Evolutionary conservation across 495 filamentous ascomycete genomes (phyloP), one percentile per base, ranked within the genome.

Genomic region (Xylaria castorea): DNA sequence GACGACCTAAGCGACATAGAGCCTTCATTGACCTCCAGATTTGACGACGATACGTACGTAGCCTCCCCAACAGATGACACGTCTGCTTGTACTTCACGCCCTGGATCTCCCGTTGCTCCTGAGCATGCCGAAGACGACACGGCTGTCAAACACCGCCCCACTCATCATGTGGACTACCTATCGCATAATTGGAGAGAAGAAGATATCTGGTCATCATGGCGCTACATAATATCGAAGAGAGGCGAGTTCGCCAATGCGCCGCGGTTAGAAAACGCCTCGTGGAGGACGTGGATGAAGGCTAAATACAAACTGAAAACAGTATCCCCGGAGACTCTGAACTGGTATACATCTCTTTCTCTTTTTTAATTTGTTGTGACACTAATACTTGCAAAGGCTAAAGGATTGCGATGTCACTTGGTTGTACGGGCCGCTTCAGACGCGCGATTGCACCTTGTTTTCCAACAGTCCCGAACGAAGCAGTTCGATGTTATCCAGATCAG

Each of bases 341-440:
- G 95, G 94, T 97, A 80, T 85, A 38, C 11, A 73, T 40, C 18
- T 25, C 18, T 25, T 57, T 70, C 27, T 48, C 55, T 36, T 50
- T 53, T 70, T 44, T 32, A 11, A 7, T 48, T 22, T 22, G 72
- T 40, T 71, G 73, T 70, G 42, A 75, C 75, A 80, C 77, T 71
- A 22, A 40, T 53, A 38, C 12, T 25, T 66, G 30, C 36, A 11
- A 78, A 98, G 95, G 95, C 83, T 98, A 50, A 99, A 99, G 78
- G 96, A 99, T 75, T 94, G 92, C 78, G 96, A 99, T 79, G 94
- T 98, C 32, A 98, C 96, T 63, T 99, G 96, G 96, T 86, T 99
- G 3, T 99, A 99, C 76, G 96, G 96, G 0, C 96, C 96, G 36
- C 83, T 99, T 42, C 95, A 97, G 77, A 91, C 91, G 2, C 90